phyloP scores from a whole-genome alignment of 345 rosid genomes.

The Nephelium lappaceum region DNA sequence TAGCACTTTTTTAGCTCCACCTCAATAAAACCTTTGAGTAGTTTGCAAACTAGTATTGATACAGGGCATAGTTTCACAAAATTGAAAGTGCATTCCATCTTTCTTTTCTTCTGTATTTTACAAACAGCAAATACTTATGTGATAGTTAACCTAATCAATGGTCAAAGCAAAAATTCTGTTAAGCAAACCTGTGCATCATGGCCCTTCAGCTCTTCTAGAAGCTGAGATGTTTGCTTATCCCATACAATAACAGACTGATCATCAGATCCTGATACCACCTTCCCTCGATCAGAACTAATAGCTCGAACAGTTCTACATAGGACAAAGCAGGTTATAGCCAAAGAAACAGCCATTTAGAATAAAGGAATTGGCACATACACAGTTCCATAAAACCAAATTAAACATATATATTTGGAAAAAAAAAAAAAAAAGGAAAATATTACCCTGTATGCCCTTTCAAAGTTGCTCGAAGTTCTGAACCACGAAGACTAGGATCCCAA shows the following conservation, averaged over 20 bases:
- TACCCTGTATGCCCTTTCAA: constrained; percentile 93
- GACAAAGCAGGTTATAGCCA: constrained; percentile 2
- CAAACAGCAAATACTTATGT: constrained; percentile 5
- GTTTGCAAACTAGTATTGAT: neutral
- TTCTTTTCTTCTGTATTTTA: neutral
- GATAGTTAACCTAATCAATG: constrained; percentile 2
- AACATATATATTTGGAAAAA: neutral
- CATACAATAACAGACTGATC: constrained; percentile 94
- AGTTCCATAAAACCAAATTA: neutral
- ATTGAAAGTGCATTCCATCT: neutral
- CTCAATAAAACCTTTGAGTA: neutral
- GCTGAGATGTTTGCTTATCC: constrained; percentile 95
- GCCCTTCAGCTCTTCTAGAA: constrained; percentile 94
- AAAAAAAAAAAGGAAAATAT: constrained; percentile 11
- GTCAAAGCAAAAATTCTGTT: constrained; percentile 21
- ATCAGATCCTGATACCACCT: constrained; percentile 98
- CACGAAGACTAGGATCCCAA: constrained; percentile 99
- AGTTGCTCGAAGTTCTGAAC: constrained; percentile 95
- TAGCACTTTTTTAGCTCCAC: neutral
- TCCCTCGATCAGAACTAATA: constrained; percentile 96
- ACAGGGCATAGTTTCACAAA: no score
- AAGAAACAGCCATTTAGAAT: constrained; percentile 15
- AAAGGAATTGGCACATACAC: neutral
- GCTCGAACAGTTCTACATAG: constrained; percentile 85
- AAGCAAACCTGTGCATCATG: constrained; percentile 87